phyloP scores from a whole-genome alignment of 2,329 filamentous ascomycete species.

The Apiospora marii region DNA sequence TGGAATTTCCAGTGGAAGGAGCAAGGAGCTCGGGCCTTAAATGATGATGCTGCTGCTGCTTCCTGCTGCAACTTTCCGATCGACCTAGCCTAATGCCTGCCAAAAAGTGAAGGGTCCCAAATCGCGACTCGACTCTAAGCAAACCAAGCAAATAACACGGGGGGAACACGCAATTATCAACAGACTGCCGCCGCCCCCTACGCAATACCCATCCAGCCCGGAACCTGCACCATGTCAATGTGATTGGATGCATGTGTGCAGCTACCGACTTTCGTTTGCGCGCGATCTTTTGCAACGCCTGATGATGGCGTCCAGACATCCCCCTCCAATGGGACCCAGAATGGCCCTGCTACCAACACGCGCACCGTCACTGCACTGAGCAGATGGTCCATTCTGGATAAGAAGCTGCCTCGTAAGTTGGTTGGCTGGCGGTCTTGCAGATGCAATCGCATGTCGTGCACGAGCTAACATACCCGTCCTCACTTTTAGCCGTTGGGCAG shows the following conservation, averaged over 20 bases:
- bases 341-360: constrained; percentile 31
- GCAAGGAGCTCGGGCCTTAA: constrained; percentile 22
- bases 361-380: constrained; percentile 77
- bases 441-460: neutral
- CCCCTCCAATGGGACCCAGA: constrained; percentile 30
- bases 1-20: constrained; percentile 19
- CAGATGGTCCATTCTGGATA: constrained; percentile 83
- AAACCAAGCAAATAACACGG: neutral
- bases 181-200: neutral
- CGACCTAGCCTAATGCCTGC: constrained; percentile 4
- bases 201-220: neutral
- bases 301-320: constrained; percentile 34
- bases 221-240: neutral
- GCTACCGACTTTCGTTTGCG: constrained; percentile 13
- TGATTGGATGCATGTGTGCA: constrained; percentile 23
- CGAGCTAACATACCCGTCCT: constrained; percentile 25
- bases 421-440: neutral
- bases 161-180: neutral
- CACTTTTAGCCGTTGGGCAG: constrained; percentile 61
- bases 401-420: constrained; percentile 71
- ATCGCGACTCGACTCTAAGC: constrained; percentile 7
- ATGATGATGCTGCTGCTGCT: constrained; percentile 9
- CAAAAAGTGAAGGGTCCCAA: constrained; percentile 8
- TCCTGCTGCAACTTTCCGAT: constrained; percentile 12
- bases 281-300: constrained; percentile 34